A percentile compares a stretch with the other conserved stretches of the same genome.
These are phyloP conservation scores for Ganoderma meredithae DNA, from an alignment of 1,284 basidiomycete genomes.

Conservation along the genomic window DNA sequence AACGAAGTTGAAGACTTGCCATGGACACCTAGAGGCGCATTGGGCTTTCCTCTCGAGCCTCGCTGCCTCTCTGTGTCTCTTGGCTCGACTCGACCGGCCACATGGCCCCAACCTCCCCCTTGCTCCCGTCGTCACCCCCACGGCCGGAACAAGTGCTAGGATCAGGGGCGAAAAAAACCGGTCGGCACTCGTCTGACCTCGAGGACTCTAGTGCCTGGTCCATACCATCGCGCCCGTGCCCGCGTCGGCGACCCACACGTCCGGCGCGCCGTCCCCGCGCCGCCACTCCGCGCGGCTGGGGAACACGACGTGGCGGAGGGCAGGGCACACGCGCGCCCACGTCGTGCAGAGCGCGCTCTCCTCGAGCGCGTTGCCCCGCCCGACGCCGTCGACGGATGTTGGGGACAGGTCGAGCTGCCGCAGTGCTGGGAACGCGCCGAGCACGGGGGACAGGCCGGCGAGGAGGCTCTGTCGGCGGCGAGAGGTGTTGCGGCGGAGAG, in stretches of 20 bases:
- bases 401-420: slow-evolving; percentile 61
- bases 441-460: slow-evolving; percentile 47
- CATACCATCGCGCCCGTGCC: slow-evolving; percentile 26
- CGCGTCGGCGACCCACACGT: slow-evolving; percentile 42
- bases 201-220: slow-evolving; percentile 24
- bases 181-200: background rate
- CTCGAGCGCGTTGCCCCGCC: slow-evolving; percentile 51
- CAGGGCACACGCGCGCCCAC: slow-evolving; percentile 62
- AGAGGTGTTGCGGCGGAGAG: too few species aligned
- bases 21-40: background rate
- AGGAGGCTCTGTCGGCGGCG: slow-evolving; percentile 43
- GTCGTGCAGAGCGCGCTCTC: slow-evolving; percentile 59
- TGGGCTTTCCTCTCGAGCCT: background rate
- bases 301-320: slow-evolving; percentile 60
- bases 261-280: slow-evolving; percentile 32
- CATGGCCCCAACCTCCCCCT: too few species aligned
- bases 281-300: slow-evolving; percentile 55
- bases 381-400: slow-evolving; percentile 53
- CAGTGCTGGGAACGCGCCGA: slow-evolving; percentile 46
- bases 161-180: background rate
- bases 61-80: background rate
- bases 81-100: background rate
- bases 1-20: background rate
- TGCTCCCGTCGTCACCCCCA: background rate
- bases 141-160: background rate